phyloP scores from a whole-genome alignment of 1,284 basidiomycete genomes.

The Malassezia nana region DNA sequence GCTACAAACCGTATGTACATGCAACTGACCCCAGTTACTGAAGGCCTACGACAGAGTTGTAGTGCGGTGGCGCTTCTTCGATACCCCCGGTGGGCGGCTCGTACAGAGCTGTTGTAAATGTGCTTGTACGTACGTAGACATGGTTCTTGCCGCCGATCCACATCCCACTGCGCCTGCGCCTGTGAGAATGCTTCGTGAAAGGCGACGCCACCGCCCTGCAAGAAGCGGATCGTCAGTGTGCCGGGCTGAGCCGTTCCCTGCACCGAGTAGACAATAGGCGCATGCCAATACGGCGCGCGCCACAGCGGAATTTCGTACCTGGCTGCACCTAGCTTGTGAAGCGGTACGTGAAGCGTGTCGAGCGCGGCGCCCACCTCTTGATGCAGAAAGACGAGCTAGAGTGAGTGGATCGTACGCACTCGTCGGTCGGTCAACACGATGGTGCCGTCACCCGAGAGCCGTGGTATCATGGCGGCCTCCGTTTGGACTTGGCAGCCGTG shows the following conservation, averaged over 20 bases:
- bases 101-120: slow-evolving; percentile 8
- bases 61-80: slow-evolving; percentile 1
- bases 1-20: slow-evolving; percentile 37
- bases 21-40: background rate
- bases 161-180: background rate
- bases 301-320: background rate
- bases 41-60: background rate
- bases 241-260: background rate
- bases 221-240: background rate
- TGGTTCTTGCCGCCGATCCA: background rate
- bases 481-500: background rate
- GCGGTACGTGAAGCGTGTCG: background rate
- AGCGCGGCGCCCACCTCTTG: background rate
- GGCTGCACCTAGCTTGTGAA: background rate
- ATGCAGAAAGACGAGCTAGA: background rate
- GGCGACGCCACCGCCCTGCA: background rate
- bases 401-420: background rate
- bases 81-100: slow-evolving; percentile 14
- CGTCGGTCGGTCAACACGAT: background rate
- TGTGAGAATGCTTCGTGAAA: background rate
- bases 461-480: background rate
- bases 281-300: slow-evolving; percentile 2
- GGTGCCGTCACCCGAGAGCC: background rate
- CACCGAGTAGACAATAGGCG: background rate
- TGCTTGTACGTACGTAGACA: slow-evolving; percentile 2